A percentile compares a stretch with the other conserved stretches of the same genome.
These are phyloP conservation scores for Cladosporium velox DNA, from an alignment of 2,329 filamentous ascomycete species.

Conservation along the genomic window DNA sequence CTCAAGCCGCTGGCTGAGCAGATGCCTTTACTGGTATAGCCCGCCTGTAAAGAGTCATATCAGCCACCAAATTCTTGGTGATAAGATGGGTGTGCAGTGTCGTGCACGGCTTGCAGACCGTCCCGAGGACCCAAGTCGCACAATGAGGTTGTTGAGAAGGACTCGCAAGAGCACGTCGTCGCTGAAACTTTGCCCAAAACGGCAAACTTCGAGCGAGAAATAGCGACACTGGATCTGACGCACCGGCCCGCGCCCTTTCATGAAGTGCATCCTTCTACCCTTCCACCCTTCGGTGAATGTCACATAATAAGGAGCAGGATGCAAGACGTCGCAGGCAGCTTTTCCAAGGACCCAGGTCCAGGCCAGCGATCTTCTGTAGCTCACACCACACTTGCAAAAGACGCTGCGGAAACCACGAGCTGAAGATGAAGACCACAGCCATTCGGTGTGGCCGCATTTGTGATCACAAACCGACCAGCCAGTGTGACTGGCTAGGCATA, in stretches of 20 bases:
- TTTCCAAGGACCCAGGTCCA: not conserved
- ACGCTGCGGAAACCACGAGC: not conserved
- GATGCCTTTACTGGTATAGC: not conserved
- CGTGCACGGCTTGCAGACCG: not conserved
- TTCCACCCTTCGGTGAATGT: not conserved
- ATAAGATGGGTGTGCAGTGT: not conserved
- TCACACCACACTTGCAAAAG: not conserved
- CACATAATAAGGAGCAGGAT: too few relatives aligned
- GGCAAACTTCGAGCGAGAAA: not conserved
- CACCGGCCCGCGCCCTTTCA: not conserved
- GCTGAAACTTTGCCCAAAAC: not conserved
- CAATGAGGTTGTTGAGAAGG: not conserved
- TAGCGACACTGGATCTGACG: too few relatives aligned
- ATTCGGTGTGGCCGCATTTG: not conserved
- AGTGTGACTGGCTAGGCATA: not conserved
- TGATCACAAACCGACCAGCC: not conserved
- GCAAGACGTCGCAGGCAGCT: too few relatives aligned
- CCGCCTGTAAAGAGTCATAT: not conserved
- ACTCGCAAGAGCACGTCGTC: not conserved
- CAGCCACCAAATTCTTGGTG: not conserved
- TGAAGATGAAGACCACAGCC: not conserved
- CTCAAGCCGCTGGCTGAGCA: not conserved
- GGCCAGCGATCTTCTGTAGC: not conserved
- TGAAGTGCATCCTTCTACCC: not conserved
- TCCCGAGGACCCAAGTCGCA: not conserved